phyloP scores from a whole-genome alignment of 2,329 filamentous ascomycete species.

The Trichoderma sp. region DNA sequence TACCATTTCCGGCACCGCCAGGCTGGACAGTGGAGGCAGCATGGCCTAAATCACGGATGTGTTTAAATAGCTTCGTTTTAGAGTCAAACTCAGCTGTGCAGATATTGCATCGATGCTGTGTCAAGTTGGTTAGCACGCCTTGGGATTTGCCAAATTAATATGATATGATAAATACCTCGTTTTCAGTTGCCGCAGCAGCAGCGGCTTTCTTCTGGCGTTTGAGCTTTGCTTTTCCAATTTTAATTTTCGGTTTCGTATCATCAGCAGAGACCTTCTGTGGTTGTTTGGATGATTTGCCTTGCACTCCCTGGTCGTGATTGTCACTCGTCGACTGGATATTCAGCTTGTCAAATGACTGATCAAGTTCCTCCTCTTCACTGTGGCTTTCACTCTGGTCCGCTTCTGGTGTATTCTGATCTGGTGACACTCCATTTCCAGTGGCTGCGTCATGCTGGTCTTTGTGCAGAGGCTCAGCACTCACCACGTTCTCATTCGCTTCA shows the following conservation, averaged over 20 bases:
- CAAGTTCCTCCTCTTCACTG: not conserved
- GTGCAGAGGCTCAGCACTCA: not conserved
- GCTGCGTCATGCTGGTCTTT: not conserved
- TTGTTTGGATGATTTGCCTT: constrained; percentile 14
- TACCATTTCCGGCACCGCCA: constrained; percentile 30
- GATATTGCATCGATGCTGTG: constrained; percentile 41
- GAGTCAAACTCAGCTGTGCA: constrained; percentile 53
- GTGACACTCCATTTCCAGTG: not conserved
- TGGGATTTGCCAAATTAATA: not conserved
- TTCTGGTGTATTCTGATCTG: not conserved
- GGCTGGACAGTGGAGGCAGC: constrained; percentile 47
- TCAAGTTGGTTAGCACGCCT: constrained; percentile 20
- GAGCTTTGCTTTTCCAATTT: constrained; percentile 50
- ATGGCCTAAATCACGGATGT: constrained; percentile 65
- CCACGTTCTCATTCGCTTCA: not conserved
- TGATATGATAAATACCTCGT: constrained; percentile 31
- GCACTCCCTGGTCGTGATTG: not conserved
- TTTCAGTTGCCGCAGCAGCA: constrained; percentile 34
- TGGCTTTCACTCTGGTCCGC: not conserved
- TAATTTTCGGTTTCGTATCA: constrained; percentile 33
- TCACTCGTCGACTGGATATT: not conserved
- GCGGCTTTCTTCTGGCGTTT: constrained; percentile 50
- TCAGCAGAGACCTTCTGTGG: constrained; percentile 29
- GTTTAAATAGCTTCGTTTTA: constrained; percentile 69
- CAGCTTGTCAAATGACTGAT: not conserved